Evolutionary conservation across 306 rosid genomes (phyloP), one percentile per base, ranked within the genome.

Genomic region (Echinosophora koreensis): DNA sequence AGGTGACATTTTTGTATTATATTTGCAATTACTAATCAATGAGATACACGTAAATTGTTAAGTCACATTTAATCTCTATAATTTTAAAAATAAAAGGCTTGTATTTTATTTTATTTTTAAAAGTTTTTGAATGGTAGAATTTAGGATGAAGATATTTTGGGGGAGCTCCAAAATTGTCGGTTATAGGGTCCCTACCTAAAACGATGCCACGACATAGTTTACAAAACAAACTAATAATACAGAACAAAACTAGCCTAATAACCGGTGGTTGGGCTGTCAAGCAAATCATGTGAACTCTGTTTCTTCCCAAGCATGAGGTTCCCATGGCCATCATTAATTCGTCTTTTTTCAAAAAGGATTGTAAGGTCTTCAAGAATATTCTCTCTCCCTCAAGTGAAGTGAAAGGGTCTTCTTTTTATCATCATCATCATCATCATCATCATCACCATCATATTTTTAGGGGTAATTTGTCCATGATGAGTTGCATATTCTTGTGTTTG

Each of bases 221-320:
- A 63, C 39, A 71, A 64, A 76, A 63, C 44, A 61, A 73, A 15
- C n/a, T 0, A 8, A 8, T 0, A 8, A 5, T 12, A 5, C 41
- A 63, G 35, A 71, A 77, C 74, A 71, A 82, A 82, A 82, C 74
- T 67, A 51, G 49, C 71, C 67, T 60, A 76, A 76, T 60, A 76
- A 76, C 47, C 69, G 75, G 85, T 58, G 18, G 39, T 71, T 47
- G 28, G 66, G 71, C 83, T 77, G 66, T 82, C 66, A 77, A 71
- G 80, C 83, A 82, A 82, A 65, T 72, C 80, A 82, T 77, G 86
- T 71, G 86, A 71, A 77, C 80, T 56, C 15, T 34, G 68, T 82
- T 81, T 77, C 41, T 41, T 66, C 54, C 22, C 41, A 70, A 82
- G 77, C 81, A 70, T 82, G 70, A 82, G 41, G 14, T 76, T 76